Evolutionary conservation across 345 rosid genomes (phyloP).

Genomic region (Rubroshorea leprosula): DNA sequence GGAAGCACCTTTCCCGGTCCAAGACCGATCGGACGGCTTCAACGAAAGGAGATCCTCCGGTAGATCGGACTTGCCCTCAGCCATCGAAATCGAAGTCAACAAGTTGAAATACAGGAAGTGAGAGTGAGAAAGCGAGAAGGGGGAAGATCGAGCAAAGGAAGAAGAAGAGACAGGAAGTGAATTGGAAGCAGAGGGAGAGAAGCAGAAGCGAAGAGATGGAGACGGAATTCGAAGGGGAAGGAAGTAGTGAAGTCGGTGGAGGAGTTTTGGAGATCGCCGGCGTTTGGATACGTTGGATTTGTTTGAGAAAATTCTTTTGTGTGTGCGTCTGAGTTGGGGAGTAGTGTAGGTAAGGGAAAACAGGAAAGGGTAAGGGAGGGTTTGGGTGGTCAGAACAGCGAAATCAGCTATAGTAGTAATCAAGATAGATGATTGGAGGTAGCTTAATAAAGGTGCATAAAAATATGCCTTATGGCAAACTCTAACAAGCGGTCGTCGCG

Average conservation of each 20-base stretch:
- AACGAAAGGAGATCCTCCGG: conserved; percentile 72
- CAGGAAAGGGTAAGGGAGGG: conserved; percentile 20
- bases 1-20: conserved; percentile 43
- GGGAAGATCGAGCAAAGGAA: conserved; percentile 5
- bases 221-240: too few species aligned
- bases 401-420: conserved; percentile 18
- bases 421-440: conserved; percentile 3
- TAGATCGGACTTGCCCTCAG: conserved; percentile 72
- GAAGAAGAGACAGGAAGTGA: conserved; percentile 1
- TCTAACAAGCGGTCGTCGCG: too few species aligned
- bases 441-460: not conserved
- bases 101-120: conserved; percentile 10
- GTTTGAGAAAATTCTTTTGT: conserved; percentile 17
- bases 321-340: not conserved
- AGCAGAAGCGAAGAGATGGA: conserved; percentile 10
- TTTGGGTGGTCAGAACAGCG: conserved; percentile 40
- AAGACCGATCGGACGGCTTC: conserved; percentile 50
- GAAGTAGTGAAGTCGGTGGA: conserved; percentile 6
- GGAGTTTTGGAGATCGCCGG: conserved; percentile 8
- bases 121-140: not conserved
- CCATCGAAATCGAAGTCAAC: conserved; percentile 38
- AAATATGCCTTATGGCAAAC: not conserved
- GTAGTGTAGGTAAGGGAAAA: too few species aligned
- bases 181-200: not conserved
- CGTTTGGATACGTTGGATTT: conserved; percentile 12